Evolutionary conservation across 208 protist genomes (phyloP).

Genomic region (Balamuthia mandrillaris): DNA sequence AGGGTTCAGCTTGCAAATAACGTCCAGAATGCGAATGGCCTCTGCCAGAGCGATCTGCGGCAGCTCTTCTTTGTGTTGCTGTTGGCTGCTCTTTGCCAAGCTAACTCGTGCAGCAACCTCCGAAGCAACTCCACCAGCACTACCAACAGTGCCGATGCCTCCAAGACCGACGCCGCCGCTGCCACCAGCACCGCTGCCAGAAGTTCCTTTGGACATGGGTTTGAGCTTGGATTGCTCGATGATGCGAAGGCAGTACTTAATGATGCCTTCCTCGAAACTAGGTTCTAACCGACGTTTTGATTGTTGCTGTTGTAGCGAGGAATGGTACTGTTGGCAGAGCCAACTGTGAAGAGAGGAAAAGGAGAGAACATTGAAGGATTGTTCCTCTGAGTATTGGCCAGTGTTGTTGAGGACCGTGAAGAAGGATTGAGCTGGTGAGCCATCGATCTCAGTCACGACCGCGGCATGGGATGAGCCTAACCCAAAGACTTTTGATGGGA

Average conservation of each 20-base stretch:
- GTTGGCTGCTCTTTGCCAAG: too few species aligned
- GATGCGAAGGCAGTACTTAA: slow-evolving; percentile 51
- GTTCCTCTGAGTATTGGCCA: slow-evolving; percentile 43
- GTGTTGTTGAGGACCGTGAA: slow-evolving; percentile 56
- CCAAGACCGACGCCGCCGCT: neutral
- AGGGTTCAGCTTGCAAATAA: slow-evolving; percentile 36
- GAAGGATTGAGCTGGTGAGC: slow-evolving; percentile 44
- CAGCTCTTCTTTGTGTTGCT: too few species aligned
- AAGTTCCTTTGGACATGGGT: neutral
- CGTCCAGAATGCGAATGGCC: slow-evolving; percentile 45
- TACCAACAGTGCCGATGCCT: neutral
- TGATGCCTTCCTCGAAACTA: slow-evolving; percentile 34
- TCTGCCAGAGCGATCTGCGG: slow-evolving; percentile 42
- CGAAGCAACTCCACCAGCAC: neutral
- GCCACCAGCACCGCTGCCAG: neutral
- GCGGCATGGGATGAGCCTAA: neutral
- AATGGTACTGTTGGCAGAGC: neutral
- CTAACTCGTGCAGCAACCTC: too few species aligned
- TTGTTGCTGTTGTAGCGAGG: neutral
- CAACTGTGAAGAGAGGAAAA: slow-evolving; percentile 47
- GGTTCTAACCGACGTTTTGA: neutral
- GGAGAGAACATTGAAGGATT: slow-evolving; percentile 52
- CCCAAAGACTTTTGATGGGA: slow-evolving; percentile 5
- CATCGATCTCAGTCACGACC: slow-evolving; percentile 53
- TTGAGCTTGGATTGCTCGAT: slow-evolving; percentile 52